Base-by-base conservation (phyloP, 2,329 filamentous ascomycete genomes). In the Monosporascus sp. region DNA sequence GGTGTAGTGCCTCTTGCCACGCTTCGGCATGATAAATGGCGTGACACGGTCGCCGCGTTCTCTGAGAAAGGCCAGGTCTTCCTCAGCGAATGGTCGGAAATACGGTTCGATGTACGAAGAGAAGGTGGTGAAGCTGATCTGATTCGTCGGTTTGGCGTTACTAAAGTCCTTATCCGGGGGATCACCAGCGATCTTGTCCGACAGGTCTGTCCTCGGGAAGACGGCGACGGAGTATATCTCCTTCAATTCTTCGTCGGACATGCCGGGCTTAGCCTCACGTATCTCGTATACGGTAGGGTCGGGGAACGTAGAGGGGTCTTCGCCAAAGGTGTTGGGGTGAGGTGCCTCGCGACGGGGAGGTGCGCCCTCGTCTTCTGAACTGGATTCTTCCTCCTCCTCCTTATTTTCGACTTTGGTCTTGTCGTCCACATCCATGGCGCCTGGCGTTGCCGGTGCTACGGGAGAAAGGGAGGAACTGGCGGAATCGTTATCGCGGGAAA, bases 271-370 rank as follows among this genome's bases (percentile, higher is more conserved):
- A 24, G 92, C 79, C 0, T 86, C 79, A 52, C 86, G 86, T 58
- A 99, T 97, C 68, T 99, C 89, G 75, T 99, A 99, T 49, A 97
- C 81, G 37, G 93, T 96, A 1, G 92, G 91, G 66, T 99, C 94
- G 20, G 84, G 83, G 64, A 93, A 96, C n/a, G 86, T 91, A 26
- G 91, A 89, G 0, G 93, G 93, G 66, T 97, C 91, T 40, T 93
- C 87, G 55, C 93, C 93, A 69, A 97, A 97, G 1, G 91, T 92
- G 71, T 96, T 90, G 65, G 86, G 86, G 55, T 92, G 87, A 5
- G 89, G 91, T 41, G 82, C 78, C 49, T 86, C 83, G 26, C 82
- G 79, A 57, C 79, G 78, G 65, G 86, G 79, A 54, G 82, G 81
- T 62, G 83, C 75, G 61, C 82, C 74, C 67, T 84, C 79, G 56